phyloP scores from a whole-genome alignment of 495 filamentous ascomycete genomes.

The Xylaria bambusicola region DNA sequence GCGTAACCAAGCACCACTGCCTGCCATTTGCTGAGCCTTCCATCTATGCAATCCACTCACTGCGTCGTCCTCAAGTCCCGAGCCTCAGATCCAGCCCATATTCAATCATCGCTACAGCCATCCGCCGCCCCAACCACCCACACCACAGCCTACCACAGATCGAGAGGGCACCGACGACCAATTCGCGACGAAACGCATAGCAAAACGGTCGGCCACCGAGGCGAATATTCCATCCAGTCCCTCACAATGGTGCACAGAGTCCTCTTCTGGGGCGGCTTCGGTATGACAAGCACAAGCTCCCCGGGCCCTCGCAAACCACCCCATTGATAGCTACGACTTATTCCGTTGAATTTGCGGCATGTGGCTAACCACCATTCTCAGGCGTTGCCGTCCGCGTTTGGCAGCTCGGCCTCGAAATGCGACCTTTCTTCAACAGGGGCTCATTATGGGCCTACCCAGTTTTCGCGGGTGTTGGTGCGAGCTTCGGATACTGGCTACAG shows the following conservation, averaged over 20 bases:
- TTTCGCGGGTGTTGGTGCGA: conserved; percentile 79
- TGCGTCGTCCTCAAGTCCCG: not conserved
- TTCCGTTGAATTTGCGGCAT: not conserved
- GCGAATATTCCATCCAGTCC: conserved; percentile 1
- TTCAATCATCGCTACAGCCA: not conserved
- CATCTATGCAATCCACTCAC: no score
- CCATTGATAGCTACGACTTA: conserved; percentile 11
- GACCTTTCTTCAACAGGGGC: conserved; percentile 77
- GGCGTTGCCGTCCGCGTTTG: conserved; percentile 87
- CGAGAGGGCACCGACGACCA: not conserved
- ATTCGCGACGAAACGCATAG: not conserved
- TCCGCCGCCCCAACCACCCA: conserved; percentile 6
- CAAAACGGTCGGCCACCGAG: not conserved
- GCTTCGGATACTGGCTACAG: conserved; percentile 95
- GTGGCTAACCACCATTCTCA: conserved; percentile 36
- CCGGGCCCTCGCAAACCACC: conserved; percentile 16
- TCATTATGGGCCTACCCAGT: conserved; percentile 90
- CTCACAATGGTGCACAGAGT: conserved; percentile 66
- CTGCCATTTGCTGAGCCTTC: conserved; percentile 15
- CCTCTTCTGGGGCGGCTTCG: conserved; percentile 96
- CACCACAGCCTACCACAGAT: conserved; percentile 1
- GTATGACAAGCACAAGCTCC: conserved; percentile 54
- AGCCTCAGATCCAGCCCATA: not conserved
- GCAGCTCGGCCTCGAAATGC: conserved; percentile 98
- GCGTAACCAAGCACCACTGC: conserved; percentile 10